Base-by-base conservation (phyloP, 352 stramenopile genomes). In the Globisporangium camurandrum region DNA sequence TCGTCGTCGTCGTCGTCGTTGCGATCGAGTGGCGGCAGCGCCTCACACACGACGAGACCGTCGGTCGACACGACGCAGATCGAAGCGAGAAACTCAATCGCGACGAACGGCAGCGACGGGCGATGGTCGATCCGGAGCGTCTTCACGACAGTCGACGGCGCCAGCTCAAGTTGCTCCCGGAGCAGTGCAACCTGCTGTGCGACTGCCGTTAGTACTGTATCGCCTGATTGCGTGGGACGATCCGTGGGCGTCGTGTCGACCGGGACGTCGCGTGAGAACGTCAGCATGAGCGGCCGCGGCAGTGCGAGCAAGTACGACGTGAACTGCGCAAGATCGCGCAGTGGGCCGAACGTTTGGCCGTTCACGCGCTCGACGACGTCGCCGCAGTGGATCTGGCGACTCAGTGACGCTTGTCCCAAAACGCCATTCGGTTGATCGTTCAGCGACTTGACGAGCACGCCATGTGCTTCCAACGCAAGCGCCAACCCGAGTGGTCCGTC, bases 251-350 rank as follows among this genome's bases (percentile, higher is more conserved):
- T 31, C 49, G 43, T 31, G 24, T 63, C 36, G n/a, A 47, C 19
- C 28, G 16, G 46, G 8, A 51, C 45, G 46, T 70, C 65, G 44
- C 69, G 66, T 0, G 75, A 86, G 51, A 91, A 88, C 3, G 51
- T 70, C 12, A 91, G 82, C 46, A 69, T 69, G 10, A 91, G 48
- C 9, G 83, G 83, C 7, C 83, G 75, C 28, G 75, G 71, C 14
- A 91, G 58, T 9, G 62, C 68, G n/a, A 88, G 60, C 34, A 93
- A 49, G 40, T 59, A 75, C 7, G 80, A 71, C 4, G 83, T 93
- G 38, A 93, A 93, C 58, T 93, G 77, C 23, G 75, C 89, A 27
- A 93, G 56, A 64, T 91, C 80, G 12, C 54, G 72, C 17, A 93
- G 49, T 19, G 67, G 41, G 8, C 83, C 83, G 41, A 88, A 86